Conservation (phyloP, 2,329 filamentous ascomycete genomes). For the Waltergamsia citrina region DNA sequence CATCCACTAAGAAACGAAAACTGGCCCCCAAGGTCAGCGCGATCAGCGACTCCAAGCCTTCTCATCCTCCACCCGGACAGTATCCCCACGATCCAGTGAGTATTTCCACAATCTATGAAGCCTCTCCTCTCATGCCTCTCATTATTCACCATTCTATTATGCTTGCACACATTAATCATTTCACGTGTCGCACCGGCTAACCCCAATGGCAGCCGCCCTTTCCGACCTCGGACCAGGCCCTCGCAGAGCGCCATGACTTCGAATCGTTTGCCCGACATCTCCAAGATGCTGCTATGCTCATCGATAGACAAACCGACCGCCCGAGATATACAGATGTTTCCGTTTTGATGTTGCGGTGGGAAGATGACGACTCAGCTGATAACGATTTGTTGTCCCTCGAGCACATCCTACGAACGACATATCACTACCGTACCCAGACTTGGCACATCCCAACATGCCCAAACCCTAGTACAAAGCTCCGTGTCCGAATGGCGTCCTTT, state of each 20-base stretch:
- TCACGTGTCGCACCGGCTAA: no score
- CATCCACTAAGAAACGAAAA: constrained; percentile 31
- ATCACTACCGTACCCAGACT: constrained; percentile 49
- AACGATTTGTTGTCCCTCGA: constrained; percentile 45
- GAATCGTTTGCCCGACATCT: constrained; percentile 58
- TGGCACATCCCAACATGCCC: constrained; percentile 52
- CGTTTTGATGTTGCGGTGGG: constrained; percentile 52
- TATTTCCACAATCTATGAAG: no score
- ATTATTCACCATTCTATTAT: no score
- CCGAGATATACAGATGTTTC: constrained; percentile 49
- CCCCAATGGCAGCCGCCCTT: constrained; percentile 22
- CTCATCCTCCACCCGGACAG: constrained; percentile 19
- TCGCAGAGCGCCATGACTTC: constrained; percentile 49
- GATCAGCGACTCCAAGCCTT: constrained; percentile 12
- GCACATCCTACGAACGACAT: constrained; percentile 47
- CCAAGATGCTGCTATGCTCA: constrained; percentile 59
- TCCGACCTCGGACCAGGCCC: constrained; percentile 28
- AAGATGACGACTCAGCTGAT: constrained; percentile 46
- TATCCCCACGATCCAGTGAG: constrained; percentile 25
- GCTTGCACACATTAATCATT: no score
- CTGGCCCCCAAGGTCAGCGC: constrained; percentile 30
- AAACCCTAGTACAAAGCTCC: constrained; percentile 52
- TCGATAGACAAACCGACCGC: constrained; percentile 50
- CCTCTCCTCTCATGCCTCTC: no score
- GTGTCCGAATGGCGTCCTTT: constrained; percentile 49